A percentile compares a stretch with the other conserved stretches of the same genome.
Conservation (phyloP, 2,329 filamentous ascomycete species). For the Calonectria pseudoreteaudii region DNA sequence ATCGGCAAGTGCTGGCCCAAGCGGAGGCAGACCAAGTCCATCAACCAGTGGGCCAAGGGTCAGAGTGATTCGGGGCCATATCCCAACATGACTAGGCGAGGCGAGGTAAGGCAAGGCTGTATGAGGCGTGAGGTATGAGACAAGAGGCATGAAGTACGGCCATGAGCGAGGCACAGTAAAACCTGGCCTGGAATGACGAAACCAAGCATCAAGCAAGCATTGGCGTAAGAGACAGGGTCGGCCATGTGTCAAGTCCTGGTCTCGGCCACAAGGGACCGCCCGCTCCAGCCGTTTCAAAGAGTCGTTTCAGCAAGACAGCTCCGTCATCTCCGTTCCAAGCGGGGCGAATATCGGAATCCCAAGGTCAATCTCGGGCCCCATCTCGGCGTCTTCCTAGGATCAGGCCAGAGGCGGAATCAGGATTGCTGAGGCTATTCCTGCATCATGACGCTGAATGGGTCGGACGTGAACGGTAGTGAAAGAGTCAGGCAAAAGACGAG, state of each 20-base stretch:
- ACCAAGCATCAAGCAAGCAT: slow-evolving; percentile 4
- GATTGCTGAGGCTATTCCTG: not conserved
- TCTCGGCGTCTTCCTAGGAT: slow-evolving; percentile 1
- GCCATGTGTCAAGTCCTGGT: slow-evolving; percentile 19
- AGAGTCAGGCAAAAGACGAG: not conserved
- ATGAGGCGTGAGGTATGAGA: not conserved
- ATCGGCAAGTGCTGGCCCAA: slow-evolving; percentile 22
- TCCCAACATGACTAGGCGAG: not conserved
- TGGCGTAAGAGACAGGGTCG: slow-evolving; percentile 10
- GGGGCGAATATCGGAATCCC: slow-evolving; percentile 37
- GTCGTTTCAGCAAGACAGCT: slow-evolving; percentile 38
- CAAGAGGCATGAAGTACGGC: slow-evolving; percentile 1
- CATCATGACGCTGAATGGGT: not conserved
- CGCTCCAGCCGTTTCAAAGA: slow-evolving; percentile 40
- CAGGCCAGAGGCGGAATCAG: not conserved
- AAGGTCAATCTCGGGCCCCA: slow-evolving; percentile 18
- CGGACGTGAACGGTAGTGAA: not conserved
- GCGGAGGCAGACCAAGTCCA: not conserved
- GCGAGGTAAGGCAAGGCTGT: not conserved
- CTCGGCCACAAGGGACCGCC: slow-evolving; percentile 15
- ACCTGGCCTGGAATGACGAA: slow-evolving; percentile 28
- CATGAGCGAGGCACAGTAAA: not conserved
- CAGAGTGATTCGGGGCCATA: slow-evolving; percentile 14
- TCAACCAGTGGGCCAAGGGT: slow-evolving; percentile 13
- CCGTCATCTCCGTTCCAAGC: slow-evolving; percentile 25